Percentiles rank a stretch among this genome's conserved stretches.
phyloP scores from a whole-genome alignment of 1,139 yeast species.

The Geotrichum cucujoidarum region DNA sequence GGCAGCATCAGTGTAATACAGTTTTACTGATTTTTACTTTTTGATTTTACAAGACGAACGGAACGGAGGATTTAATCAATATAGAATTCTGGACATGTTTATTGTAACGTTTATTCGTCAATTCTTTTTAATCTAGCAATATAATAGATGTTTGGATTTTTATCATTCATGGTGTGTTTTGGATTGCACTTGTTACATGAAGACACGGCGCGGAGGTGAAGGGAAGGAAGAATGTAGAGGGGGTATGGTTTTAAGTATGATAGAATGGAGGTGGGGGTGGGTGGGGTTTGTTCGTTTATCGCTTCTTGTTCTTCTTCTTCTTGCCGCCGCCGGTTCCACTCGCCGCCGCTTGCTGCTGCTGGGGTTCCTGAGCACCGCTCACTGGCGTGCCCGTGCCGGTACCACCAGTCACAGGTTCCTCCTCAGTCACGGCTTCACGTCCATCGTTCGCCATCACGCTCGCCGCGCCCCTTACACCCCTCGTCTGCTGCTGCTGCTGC shows the following conservation, averaged over 20 bases:
- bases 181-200: too few species aligned
- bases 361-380: neutral
- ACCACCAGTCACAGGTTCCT: neutral
- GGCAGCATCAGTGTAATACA: neutral
- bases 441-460: constrained; percentile 14
- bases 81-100: too few species aligned
- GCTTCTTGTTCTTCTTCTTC: constrained; percentile 29
- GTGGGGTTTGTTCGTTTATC: neutral
- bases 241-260: neutral
- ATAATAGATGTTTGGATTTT: too few species aligned
- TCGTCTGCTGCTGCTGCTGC: constrained; percentile 2
- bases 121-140: too few species aligned
- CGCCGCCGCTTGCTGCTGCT: constrained; percentile 6
- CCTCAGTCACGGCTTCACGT: neutral
- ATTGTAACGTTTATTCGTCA: too few species aligned
- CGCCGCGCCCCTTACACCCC: constrained; percentile 19
- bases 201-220: too few species aligned
- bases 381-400: neutral
- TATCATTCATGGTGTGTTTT: too few species aligned
- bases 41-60: too few species aligned
- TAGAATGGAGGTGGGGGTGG: neutral
- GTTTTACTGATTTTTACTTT: too few species aligned
- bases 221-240: too few species aligned
- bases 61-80: too few species aligned
- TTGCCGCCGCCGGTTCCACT: constrained; percentile 10